These are phyloP conservation scores for Panaeolus papilionaceus DNA, from an alignment of 768 basidiomycete species.

Conservation along the genomic window DNA sequence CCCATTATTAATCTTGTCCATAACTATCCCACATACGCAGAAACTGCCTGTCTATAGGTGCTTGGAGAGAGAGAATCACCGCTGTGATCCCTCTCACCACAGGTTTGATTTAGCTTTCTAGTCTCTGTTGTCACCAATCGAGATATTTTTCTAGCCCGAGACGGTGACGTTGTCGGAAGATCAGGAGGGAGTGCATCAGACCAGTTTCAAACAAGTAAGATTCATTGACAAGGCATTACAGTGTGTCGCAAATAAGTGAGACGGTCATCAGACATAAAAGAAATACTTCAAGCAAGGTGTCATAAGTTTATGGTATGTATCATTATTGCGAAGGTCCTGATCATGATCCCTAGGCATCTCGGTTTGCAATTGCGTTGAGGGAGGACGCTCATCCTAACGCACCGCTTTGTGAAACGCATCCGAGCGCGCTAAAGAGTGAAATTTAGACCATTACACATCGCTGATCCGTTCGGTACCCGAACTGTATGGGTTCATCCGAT, in stretches of 20 bases:
- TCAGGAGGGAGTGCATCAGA: neutral
- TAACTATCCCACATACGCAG: too few species aligned
- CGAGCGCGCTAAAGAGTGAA: neutral
- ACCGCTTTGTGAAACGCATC: neutral
- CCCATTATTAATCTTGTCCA: neutral
- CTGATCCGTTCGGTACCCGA: neutral
- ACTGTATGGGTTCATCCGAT: neutral
- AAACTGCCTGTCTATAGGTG: too few species aligned
- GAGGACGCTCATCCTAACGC: neutral
- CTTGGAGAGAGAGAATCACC: too few species aligned
- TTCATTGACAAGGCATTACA: neutral
- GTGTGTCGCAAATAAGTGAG: neutral
- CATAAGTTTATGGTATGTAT: too few species aligned
- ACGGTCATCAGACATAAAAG: neutral
- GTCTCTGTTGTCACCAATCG: neutral
- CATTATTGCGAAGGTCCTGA: too few species aligned
- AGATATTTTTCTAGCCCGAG: neutral
- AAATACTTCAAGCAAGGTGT: too few species aligned
- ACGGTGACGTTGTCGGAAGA: neutral
- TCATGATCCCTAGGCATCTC: neutral
- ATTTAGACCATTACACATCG: conserved; percentile 6
- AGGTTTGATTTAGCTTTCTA: neutral
- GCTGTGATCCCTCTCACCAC: too few species aligned
- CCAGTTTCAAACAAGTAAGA: neutral
- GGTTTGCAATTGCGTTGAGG: neutral